phyloP scores from a whole-genome alignment of 495 filamentous ascomycete species.

The Hypoxylon rickii region DNA sequence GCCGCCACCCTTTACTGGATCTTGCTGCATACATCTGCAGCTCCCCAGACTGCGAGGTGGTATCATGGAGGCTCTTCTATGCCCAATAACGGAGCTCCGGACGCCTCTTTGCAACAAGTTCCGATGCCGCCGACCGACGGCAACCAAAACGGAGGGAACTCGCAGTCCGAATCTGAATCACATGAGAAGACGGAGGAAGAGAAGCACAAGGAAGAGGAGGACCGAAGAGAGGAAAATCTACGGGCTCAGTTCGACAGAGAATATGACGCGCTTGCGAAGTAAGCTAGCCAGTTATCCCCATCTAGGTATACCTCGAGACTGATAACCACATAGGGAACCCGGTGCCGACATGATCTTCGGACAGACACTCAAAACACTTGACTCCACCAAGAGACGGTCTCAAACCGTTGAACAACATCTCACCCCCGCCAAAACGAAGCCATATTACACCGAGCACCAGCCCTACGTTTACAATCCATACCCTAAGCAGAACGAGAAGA shows the following conservation, averaged over 20 bases:
- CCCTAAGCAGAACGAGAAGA: conserved; percentile 49
- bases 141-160: conserved; percentile 3
- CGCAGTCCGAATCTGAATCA: conserved; percentile 1
- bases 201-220: conserved; percentile 36
- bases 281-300: conserved; percentile 19
- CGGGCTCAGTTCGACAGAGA: conserved; percentile 49
- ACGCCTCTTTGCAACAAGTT: conserved; percentile 1
- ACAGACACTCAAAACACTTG: conserved; percentile 49
- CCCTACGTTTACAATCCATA: conserved; percentile 55
- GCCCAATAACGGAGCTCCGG: too few species aligned
- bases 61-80: conserved; percentile 10
- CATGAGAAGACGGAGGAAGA: conserved; percentile 26
- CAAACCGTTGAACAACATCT: conserved; percentile 33
- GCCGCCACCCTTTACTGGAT: conserved; percentile 41
- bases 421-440: conserved; percentile 17
- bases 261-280: conserved; percentile 43
- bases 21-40: conserved; percentile 25
- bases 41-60: conserved; percentile 14
- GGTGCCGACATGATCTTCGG: conserved; percentile 52
- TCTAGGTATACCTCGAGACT: conserved; percentile 3
- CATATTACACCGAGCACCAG: conserved; percentile 37
- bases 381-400: conserved; percentile 35
- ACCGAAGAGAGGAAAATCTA: conserved; percentile 33
- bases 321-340: conserved; percentile 24
- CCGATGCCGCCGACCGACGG: conserved; percentile 10